Evolutionary conservation across 805 yeast genomes (phyloP).

Genomic region (Grigorovia humatica): DNA sequence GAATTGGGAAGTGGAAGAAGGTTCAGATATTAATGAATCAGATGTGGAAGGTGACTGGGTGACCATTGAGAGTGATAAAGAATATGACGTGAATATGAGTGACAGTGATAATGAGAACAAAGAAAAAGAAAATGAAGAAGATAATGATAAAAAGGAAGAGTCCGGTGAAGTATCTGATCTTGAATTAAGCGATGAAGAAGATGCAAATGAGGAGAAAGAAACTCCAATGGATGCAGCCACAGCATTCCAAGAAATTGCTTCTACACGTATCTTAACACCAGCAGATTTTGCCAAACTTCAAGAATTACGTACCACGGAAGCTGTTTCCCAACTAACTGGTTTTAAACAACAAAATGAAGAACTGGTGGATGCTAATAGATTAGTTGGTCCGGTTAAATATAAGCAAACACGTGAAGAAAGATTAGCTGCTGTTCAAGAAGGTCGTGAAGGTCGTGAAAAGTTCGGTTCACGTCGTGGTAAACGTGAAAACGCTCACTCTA

Average conservation of each 20-base stretch:
- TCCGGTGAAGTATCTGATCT: constrained; percentile 39
- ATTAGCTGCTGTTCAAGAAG: constrained; percentile 77
- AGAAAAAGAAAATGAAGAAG: constrained; percentile 26
- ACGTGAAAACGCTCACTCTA: constrained; percentile 65
- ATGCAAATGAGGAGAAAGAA: constrained; percentile 17
- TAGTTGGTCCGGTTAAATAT: constrained; percentile 65
- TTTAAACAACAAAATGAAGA: constrained; percentile 55
- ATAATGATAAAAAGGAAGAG: constrained; percentile 25
- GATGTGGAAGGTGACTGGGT: constrained; percentile 88
- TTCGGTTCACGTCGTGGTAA: constrained; percentile 84
- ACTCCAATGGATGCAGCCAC: constrained; percentile 29
- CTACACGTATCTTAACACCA: constrained; percentile 82
- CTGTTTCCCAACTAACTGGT: constrained; percentile 71
- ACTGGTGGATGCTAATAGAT: constrained; percentile 63
- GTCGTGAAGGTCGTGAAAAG: constrained; percentile 85
- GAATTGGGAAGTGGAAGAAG: constrained; percentile 45
- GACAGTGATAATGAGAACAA: constrained; percentile 40
- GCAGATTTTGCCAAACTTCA: constrained; percentile 96
- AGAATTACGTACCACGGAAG: constrained; percentile 77
- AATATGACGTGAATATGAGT: constrained; percentile 44
- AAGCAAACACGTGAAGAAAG: constrained; percentile 88
- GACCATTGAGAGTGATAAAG: constrained; percentile 72
- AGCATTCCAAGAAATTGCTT: constrained; percentile 46
- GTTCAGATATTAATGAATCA: constrained; percentile 25
- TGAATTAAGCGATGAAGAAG: constrained; percentile 29